Evolutionary conservation across 345 rosid genomes (phyloP).

Genomic region (Hypericum perforatum): DNA sequence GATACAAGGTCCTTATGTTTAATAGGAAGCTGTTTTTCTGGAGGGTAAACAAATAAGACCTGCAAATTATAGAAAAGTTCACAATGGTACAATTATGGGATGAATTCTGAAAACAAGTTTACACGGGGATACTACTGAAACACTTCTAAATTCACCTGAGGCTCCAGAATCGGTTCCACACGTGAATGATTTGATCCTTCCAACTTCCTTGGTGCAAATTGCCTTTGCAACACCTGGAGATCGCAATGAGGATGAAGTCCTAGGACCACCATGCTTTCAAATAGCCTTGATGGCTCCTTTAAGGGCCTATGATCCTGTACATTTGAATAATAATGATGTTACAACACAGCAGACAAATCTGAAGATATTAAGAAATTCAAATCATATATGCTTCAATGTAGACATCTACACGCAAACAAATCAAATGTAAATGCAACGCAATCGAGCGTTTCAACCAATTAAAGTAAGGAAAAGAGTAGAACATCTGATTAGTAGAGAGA

Average conservation of each 20-base stretch:
- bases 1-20: constrained; percentile 83
- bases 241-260: constrained; percentile 93
- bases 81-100: too few relatives aligned
- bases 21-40: constrained; percentile 69
- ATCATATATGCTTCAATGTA: too few relatives aligned
- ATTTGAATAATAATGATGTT: constrained; percentile 14
- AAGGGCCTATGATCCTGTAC: constrained; percentile 73
- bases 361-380: too few relatives aligned
- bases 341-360: constrained; percentile 3
- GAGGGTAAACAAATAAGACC: constrained; percentile 71
- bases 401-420: too few relatives aligned
- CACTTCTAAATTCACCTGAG: constrained; percentile 41
- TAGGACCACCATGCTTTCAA: constrained; percentile 89
- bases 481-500: too few relatives aligned
- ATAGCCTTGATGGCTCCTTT: constrained; percentile 73
- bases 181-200: constrained; percentile 65
- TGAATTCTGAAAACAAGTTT: too few relatives aligned
- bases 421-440: too few relatives aligned
- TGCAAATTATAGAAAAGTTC: too few relatives aligned
- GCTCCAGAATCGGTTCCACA: constrained; percentile 70
- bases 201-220: constrained; percentile 38
- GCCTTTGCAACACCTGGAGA: constrained; percentile 64
- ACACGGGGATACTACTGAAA: too few relatives aligned
- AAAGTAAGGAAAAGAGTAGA: too few relatives aligned
- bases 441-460: too few relatives aligned